A percentile compares a stretch with the other conserved stretches of the same genome.
Conservation (phyloP, 1,284 basidiomycete genomes). For the Austroboletus niveus region DNA sequence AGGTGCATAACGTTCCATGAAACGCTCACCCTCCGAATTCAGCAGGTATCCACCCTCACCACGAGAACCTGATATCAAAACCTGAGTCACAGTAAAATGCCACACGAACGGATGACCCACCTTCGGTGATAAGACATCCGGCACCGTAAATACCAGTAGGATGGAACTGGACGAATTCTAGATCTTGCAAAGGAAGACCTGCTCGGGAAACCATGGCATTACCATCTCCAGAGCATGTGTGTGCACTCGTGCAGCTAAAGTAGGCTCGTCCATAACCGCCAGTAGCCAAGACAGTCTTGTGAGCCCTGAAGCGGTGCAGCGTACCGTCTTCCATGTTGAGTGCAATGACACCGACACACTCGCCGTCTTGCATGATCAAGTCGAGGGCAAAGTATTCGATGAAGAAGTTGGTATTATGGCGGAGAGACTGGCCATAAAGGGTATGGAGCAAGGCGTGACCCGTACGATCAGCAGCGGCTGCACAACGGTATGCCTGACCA, state of each 20-base stretch:
- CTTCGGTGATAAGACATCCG: slow-evolving; percentile 98
- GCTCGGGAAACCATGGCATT: slow-evolving; percentile 99
- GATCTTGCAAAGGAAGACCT: slow-evolving; percentile 94
- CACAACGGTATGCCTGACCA: slow-evolving; percentile 98
- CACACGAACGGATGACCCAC: slow-evolving; percentile 37
- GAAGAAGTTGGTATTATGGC: slow-evolving; percentile 99
- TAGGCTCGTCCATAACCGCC: slow-evolving; percentile 98
- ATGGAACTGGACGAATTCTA: slow-evolving; percentile 99
- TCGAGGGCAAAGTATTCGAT: slow-evolving; percentile 99
- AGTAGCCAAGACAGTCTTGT: slow-evolving; percentile 98
- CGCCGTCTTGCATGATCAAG: slow-evolving; percentile 97
- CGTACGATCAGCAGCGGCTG: slow-evolving; percentile 97
- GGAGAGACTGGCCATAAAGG: slow-evolving; percentile 97
- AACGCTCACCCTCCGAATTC: slow-evolving; percentile 98
- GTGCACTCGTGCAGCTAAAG: slow-evolving; percentile 98
- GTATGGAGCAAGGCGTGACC: slow-evolving; percentile 99
- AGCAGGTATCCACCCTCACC: slow-evolving; percentile 99
- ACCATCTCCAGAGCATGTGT: slow-evolving; percentile 98
- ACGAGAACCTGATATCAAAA: slow-evolving; percentile 72
- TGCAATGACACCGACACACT: slow-evolving; percentile 99
- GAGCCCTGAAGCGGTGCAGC: slow-evolving; percentile 95
- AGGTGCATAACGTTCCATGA: slow-evolving; percentile 99
- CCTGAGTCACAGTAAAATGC: slow-evolving; percentile 2
- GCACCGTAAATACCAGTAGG: slow-evolving; percentile 99
- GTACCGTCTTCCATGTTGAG: slow-evolving; percentile 99